A percentile compares a stretch with the other conserved stretches of the same genome.
Evolutionary conservation across 78 protist species (phyloP).

Genomic region (Isochrysis galbana): DNA sequence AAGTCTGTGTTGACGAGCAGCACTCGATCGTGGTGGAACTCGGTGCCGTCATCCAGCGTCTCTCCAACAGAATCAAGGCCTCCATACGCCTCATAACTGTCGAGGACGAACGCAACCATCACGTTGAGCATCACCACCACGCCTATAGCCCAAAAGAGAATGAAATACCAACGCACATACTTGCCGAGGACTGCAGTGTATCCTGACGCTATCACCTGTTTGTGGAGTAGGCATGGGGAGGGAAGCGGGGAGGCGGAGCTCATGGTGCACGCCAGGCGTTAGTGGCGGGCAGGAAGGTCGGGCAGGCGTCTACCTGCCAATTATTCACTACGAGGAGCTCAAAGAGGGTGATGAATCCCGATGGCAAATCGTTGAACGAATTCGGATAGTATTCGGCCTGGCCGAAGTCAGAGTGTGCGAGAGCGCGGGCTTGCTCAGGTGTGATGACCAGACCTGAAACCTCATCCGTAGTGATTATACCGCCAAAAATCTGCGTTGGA

Average conservation of each 20-base stretch:
- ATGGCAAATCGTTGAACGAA: slow-evolving; percentile 4
- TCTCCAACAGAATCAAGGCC: no score
- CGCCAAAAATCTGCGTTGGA: slow-evolving; percentile 32
- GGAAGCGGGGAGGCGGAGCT: no score
- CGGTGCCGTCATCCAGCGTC: no score
- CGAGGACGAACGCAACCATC: background rate
- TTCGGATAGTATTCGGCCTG: slow-evolving; percentile 7
- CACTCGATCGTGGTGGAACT: no score
- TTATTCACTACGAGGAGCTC: slow-evolving; percentile 57
- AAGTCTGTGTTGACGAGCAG: no score
- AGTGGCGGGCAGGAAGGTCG: no score
- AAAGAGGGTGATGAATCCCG: slow-evolving; percentile 30
- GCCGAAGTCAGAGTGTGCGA: background rate
- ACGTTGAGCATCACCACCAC: background rate
- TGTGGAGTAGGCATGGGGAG: no score
- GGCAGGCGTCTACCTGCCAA: no score
- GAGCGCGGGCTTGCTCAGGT: background rate
- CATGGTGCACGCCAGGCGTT: no score
- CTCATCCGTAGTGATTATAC: background rate
- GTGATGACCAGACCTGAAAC: background rate
- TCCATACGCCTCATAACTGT: background rate
- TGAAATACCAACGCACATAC: background rate
- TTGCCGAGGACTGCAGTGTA: background rate
- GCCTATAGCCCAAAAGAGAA: background rate
- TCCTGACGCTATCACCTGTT: slow-evolving; percentile 33